Conservation (phyloP, 768 basidiomycete species). For the Boletus vinaceobasis region DNA sequence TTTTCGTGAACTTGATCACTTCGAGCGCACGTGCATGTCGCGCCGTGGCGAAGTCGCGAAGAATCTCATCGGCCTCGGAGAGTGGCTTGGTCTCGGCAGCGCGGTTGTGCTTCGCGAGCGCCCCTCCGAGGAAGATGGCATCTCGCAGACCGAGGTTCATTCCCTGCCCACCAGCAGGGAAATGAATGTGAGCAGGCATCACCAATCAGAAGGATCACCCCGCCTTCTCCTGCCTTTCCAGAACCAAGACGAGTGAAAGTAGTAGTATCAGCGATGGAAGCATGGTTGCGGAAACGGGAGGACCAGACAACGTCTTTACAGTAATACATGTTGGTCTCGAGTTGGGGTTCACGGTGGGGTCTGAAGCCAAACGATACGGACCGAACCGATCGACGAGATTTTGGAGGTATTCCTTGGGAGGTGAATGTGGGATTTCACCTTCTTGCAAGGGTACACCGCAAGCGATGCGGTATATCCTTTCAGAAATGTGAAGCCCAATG, state of each 20-base stretch:
- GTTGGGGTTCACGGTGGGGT: constrained; percentile 32
- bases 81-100: constrained; percentile 5
- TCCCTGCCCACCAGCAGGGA: constrained; percentile 54
- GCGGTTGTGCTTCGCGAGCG: constrained; percentile 35
- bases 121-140: constrained; percentile 44
- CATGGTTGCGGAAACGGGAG: constrained; percentile 45
- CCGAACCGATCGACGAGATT: constrained; percentile 40
- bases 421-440: constrained; percentile 36
- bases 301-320: constrained; percentile 41
- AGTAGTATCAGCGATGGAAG: constrained; percentile 41
- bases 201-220: constrained; percentile 32
- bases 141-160: constrained; percentile 62
- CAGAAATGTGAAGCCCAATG: no score
- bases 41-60: constrained; percentile 34
- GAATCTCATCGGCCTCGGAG: constrained; percentile 26
- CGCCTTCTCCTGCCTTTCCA: constrained; percentile 16
- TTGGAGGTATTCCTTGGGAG: constrained; percentile 43
- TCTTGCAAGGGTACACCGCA: constrained; percentile 35
- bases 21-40: constrained; percentile 40
- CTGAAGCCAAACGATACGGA: constrained; percentile 32
- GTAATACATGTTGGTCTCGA: constrained; percentile 32
- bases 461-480: constrained; percentile 38
- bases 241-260: constrained; percentile 32
- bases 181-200: constrained; percentile 55
- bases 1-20: constrained; percentile 42